Evolutionary conservation across 2,329 filamentous ascomycete species (phyloP), one percentile per base, ranked within the genome.

Genomic region (Ophiostoma populinum): DNA sequence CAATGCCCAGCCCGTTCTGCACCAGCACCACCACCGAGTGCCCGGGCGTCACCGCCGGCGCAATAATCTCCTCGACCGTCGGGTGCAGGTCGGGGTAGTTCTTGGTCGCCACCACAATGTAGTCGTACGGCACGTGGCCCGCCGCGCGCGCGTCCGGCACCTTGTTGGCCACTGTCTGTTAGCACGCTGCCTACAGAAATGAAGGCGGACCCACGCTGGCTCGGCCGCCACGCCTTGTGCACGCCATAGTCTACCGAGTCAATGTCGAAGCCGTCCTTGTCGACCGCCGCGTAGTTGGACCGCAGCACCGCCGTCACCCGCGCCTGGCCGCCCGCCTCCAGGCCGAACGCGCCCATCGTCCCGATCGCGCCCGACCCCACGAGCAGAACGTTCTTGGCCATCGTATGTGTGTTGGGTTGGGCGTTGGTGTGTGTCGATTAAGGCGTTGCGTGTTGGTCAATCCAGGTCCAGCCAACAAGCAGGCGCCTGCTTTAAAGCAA

Each of bases 1-100:
- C 42, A 12, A 43, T 43, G 31, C 33, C 37, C 24, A 43, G 36
- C 13, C 42, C 42, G 32, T 43, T 43, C 34, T 43, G 42, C 21
- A 40, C 31, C 13, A 43, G 37, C 10, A 34, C 37, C 6, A 43
- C 32, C 17, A 32, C 31, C n/a, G 42, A 42, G 30, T 31, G 20
- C 30, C 37, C 37, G 3, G 30, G 27, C 15, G 40, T 40, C 7
- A 43, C 36, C 10, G 40, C 40, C 2, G 42, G 40, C n/a, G 15
- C 28, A 34, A 43, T 38, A 10, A 40, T 34, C 15, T 41, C 42
- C 11, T 26, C 21, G 18, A 38, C 40, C 2, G 37, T 40, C 6
- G 42, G 42, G 17, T 20, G 22, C 4, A 41, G 32, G 18, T 42
- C 40, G 9, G 40, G 24, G 9, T 36, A n/a, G 36, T 42, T 42